These are phyloP conservation scores for Blastomyces gilchristii DNA, from an alignment of 2,329 filamentous ascomycete genomes.

Conservation along the genomic window DNA sequence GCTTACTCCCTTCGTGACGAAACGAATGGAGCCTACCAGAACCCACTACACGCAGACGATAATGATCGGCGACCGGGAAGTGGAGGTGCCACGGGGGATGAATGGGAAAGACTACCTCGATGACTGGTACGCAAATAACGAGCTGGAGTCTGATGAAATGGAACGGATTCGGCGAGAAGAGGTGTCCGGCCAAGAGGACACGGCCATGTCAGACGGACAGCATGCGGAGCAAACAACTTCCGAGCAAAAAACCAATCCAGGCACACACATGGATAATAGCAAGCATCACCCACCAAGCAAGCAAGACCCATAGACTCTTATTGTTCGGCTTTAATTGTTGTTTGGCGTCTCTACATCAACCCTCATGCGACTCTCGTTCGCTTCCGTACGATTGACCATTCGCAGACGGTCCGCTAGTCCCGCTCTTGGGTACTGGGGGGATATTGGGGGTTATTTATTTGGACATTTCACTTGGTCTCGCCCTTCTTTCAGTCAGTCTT, in stretches of 20 bases:
- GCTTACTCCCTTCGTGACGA: conserved; percentile 40
- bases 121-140: conserved; percentile 30
- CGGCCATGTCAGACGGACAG: not conserved
- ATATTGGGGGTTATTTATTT: not conserved
- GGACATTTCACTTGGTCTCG: not conserved
- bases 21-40: conserved; percentile 31
- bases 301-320: not conserved
- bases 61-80: conserved; percentile 12
- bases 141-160: conserved; percentile 22
- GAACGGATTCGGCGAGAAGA: not conserved
- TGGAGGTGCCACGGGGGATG: conserved; percentile 19
- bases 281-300: not conserved
- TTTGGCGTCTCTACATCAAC: not conserved
- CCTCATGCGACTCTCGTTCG: not conserved
- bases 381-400: not conserved
- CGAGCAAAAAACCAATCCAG: not conserved
- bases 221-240: not conserved
- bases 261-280: not conserved
- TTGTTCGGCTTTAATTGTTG: not conserved
- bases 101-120: conserved; percentile 31
- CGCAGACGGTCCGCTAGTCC: not conserved
- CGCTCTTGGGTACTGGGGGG: not conserved
- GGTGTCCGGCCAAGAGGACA: not conserved
- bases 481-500: not conserved
- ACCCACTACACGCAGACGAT: conserved; percentile 26